Evolutionary conservation across 2,329 filamentous ascomycete genomes (phyloP).

Genomic region (Ophiocordyceps polyrhachis-furcata): DNA sequence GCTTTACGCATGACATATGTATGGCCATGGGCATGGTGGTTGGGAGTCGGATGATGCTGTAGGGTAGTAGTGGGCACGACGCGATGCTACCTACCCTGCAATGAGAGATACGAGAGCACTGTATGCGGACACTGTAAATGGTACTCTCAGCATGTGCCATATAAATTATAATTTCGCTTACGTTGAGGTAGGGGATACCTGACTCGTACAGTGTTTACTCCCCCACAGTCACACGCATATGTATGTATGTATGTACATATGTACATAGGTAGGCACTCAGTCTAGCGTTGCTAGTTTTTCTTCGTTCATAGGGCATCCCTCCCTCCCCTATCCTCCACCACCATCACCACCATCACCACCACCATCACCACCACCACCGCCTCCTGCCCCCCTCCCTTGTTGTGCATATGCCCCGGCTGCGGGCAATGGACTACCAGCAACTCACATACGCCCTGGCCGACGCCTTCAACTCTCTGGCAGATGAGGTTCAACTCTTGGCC

Average conservation of each 20-base stretch:
- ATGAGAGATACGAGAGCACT: too few species aligned
- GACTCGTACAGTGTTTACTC: too few species aligned
- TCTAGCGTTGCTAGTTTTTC: background rate
- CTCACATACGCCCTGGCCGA: constrained; percentile 39
- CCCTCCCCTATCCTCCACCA: background rate
- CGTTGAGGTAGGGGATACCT: too few species aligned
- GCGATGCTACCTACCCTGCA: too few species aligned
- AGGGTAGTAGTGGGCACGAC: too few species aligned
- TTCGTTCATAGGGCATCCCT: background rate
- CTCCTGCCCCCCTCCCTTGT: constrained; percentile 4
- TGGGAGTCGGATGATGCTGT: background rate
- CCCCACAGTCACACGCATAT: too few species aligned
- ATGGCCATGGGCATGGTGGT: background rate
- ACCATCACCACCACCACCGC: constrained; percentile 1
- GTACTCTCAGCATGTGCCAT: too few species aligned
- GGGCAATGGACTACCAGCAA: constrained; percentile 19
- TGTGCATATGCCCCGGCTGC: constrained; percentile 4
- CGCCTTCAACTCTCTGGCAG: constrained; percentile 45
- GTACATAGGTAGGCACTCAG: too few species aligned
- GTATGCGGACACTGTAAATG: too few species aligned
- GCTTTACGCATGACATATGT: too few species aligned
- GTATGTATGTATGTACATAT: too few species aligned
- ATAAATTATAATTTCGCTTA: too few species aligned
- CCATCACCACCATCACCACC: background rate
- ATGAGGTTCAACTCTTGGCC: constrained; percentile 43